phyloP scores from a whole-genome alignment of 371 early-diverging fungal genomes.

The Apophysomyces trapeziformis region DNA sequence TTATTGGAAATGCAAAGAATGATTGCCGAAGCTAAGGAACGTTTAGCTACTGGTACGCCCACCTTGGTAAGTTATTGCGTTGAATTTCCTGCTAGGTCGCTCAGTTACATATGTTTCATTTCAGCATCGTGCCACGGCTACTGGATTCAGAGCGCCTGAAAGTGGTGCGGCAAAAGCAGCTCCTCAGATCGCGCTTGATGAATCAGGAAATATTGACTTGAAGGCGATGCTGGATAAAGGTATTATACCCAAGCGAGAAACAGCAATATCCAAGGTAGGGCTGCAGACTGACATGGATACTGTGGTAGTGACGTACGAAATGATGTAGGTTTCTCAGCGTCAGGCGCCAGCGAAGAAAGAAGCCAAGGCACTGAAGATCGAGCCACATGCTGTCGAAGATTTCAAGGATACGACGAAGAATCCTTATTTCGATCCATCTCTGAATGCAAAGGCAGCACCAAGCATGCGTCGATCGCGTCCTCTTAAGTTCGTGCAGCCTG shows the following conservation, averaged over 20 bases:
- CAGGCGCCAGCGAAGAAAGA: conserved; percentile 48
- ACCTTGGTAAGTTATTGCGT: too few relatives aligned
- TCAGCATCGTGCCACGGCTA: conserved; percentile 20
- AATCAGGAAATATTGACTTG: conserved; percentile 48
- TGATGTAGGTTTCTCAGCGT: conserved; percentile 48
- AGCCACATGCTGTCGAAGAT: conserved; percentile 40
- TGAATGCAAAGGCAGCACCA: conserved; percentile 57
- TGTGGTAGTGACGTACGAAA: not conserved
- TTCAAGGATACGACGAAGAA: conserved; percentile 76
- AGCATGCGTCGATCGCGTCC: conserved; percentile 57
- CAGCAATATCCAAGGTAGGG: conserved; percentile 52
- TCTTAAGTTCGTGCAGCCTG: conserved; percentile 82
- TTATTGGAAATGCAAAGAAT: conserved; percentile 47
- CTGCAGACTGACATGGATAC: not conserved
- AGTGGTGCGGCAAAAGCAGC: conserved; percentile 26
- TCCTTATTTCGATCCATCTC: conserved; percentile 83
- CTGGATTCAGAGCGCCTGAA: conserved; percentile 12
- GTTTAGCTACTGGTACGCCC: not conserved
- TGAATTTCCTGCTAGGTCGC: not conserved
- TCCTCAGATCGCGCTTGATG: conserved; percentile 30
- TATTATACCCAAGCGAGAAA: conserved; percentile 58
- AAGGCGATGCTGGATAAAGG: conserved; percentile 57
- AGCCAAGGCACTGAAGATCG: conserved; percentile 35
- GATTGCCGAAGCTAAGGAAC: conserved; percentile 57
- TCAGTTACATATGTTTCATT: too few relatives aligned